phyloP scores from a whole-genome alignment of 192 early-diverging fungal species.

The Coemansia sp. region DNA sequence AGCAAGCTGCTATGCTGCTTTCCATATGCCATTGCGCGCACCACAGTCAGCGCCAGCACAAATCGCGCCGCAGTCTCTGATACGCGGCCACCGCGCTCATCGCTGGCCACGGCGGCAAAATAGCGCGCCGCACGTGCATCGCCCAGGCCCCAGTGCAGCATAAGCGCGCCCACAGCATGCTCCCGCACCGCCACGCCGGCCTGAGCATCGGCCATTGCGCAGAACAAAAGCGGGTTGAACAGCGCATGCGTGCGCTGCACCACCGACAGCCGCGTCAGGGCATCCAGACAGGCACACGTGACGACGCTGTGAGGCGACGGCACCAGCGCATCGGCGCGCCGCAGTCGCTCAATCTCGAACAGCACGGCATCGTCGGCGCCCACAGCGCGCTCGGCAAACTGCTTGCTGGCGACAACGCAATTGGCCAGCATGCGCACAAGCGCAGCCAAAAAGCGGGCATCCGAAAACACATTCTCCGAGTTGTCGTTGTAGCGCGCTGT shows the following conservation, averaged over 20 bases:
- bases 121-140: conserved; percentile 24
- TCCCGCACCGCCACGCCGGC: conserved; percentile 73
- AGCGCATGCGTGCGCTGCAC: conserved; percentile 61
- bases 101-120: conserved; percentile 25
- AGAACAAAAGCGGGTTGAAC: conserved; percentile 73
- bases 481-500: conserved; percentile 94
- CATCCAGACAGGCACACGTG: conserved; percentile 78
- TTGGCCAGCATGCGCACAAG: conserved; percentile 74
- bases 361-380: conserved; percentile 21
- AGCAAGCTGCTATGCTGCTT: conserved; percentile 49
- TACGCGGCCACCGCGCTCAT: conserved; percentile 13
- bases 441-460: conserved; percentile 73
- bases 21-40: conserved; percentile 41
- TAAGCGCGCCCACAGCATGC: conserved; percentile 70
- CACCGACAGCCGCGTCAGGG: conserved; percentile 62
- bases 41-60: conserved; percentile 20
- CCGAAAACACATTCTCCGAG: conserved; percentile 80
- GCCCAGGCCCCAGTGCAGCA: conserved; percentile 70
- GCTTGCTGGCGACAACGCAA: conserved; percentile 55
- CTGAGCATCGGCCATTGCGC: conserved; percentile 68
- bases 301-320: conserved; percentile 85
- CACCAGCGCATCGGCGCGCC: conserved; percentile 76
- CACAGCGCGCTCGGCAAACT: conserved; percentile 18
- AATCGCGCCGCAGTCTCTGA: conserved; percentile 10
- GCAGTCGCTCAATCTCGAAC: conserved; percentile 75